phyloP scores from a whole-genome alignment of 768 basidiomycete genomes.

The Tremella mesenterica region DNA sequence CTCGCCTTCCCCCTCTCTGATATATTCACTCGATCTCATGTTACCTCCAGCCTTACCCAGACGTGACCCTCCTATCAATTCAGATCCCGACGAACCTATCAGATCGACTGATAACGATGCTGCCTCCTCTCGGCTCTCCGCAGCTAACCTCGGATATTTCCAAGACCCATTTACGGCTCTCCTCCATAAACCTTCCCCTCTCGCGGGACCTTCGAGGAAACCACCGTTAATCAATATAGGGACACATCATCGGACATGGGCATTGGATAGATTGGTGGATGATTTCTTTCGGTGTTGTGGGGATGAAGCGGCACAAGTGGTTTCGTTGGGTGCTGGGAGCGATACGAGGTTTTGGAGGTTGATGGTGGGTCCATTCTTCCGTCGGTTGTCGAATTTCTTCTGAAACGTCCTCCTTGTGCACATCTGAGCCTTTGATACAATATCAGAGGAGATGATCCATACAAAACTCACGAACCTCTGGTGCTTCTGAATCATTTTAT shows the following conservation, averaged over 20 bases:
- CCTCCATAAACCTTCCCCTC: constrained; percentile 58
- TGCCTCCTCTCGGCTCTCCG: constrained; percentile 52
- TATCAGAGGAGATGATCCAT: no score
- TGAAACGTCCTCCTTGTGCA: neutral
- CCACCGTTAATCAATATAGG: constrained; percentile 93
- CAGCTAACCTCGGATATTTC: constrained; percentile 69
- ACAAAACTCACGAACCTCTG: no score
- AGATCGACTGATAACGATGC: constrained; percentile 44
- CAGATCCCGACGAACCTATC: constrained; percentile 32
- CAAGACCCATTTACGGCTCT: constrained; percentile 62
- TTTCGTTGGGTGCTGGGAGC: constrained; percentile 91
- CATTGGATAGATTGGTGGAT: constrained; percentile 66
- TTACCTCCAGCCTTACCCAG: neutral
- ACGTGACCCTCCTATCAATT: neutral
- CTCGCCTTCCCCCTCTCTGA: no score
- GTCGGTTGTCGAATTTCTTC: constrained; percentile 3
- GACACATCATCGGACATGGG: constrained; percentile 74
- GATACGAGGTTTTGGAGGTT: constrained; percentile 93
- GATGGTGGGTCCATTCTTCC: constrained; percentile 53
- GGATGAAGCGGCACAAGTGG: constrained; percentile 57
- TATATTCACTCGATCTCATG: no score
- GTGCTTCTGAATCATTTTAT: no score
- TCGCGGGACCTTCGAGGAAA: constrained; percentile 16
- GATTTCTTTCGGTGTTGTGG: constrained; percentile 52
- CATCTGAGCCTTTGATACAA: neutral